Evolutionary conservation across 2,329 filamentous ascomycete genomes (phyloP).

Genomic region (Fusarium sp.): DNA sequence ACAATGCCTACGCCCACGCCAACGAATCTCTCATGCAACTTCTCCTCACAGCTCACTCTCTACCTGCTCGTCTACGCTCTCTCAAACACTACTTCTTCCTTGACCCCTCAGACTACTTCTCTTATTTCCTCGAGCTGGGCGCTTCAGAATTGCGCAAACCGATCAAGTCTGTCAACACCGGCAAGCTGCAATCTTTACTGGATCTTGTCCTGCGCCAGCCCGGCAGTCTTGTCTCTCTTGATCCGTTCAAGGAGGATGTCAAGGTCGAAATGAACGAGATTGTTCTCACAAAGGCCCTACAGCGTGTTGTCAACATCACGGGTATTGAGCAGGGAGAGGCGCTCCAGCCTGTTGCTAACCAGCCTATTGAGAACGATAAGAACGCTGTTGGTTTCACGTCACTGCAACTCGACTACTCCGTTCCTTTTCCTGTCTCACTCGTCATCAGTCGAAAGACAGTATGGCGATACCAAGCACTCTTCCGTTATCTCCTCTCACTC

Average conservation of each 20-base stretch:
- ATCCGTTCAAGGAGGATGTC: constrained; percentile 98
- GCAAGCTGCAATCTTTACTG: constrained; percentile 93
- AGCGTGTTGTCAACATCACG: constrained; percentile 95
- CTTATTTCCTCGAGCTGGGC: constrained; percentile 94
- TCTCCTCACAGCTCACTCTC: constrained; percentile 89
- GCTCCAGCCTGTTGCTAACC: constrained; percentile 75
- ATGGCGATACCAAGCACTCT: constrained; percentile 95
- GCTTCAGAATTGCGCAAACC: constrained; percentile 90
- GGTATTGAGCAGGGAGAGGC: constrained; percentile 91
- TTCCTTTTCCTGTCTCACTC: constrained; percentile 93
- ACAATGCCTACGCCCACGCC: constrained; percentile 91
- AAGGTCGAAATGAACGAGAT: constrained; percentile 98
- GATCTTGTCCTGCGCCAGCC: constrained; percentile 96
- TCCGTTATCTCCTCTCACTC: constrained; percentile 90
- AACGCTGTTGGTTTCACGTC: constrained; percentile 92
- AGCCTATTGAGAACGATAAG: constrained; percentile 80
- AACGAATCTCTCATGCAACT: constrained; percentile 93
- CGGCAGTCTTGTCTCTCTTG: constrained; percentile 89
- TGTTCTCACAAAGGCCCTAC: constrained; percentile 90
- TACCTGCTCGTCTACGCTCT: constrained; percentile 86
- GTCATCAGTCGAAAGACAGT: constrained; percentile 96
- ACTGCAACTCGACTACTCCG: constrained; percentile 90
- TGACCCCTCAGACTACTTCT: constrained; percentile 97
- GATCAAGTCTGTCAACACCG: constrained; percentile 86
- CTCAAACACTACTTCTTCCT: constrained; percentile 99